Evolutionary conservation across 1,139 yeast genomes (phyloP).

Genomic region (Taiozyma sp.): DNA sequence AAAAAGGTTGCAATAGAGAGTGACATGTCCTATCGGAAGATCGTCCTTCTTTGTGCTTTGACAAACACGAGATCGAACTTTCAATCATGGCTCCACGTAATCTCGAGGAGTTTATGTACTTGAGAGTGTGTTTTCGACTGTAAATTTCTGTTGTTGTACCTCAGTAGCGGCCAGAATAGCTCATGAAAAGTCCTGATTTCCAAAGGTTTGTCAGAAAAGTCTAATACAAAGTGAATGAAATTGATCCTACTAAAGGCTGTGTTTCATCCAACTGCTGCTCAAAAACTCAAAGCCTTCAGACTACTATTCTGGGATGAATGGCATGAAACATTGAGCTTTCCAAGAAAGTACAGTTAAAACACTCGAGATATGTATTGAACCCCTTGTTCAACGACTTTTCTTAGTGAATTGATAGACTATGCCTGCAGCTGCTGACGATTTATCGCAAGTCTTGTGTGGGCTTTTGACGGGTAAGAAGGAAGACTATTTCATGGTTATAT

Average conservation of each 20-base stretch:
- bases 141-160: neutral
- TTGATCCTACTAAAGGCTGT: constrained; percentile 27
- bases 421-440: too few species aligned
- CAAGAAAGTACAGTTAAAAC: constrained; percentile 21
- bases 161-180: constrained; percentile 22
- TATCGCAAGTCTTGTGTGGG: too few species aligned
- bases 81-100: constrained; percentile 6
- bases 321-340: constrained; percentile 45
- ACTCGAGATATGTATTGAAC: too few species aligned
- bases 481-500: too few species aligned
- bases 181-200: constrained; percentile 59
- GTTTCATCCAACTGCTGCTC: constrained; percentile 45
- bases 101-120: constrained; percentile 45
- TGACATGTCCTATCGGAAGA: neutral
- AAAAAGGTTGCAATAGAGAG: neutral
- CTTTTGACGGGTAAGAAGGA: too few species aligned
- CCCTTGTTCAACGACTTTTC: too few species aligned
- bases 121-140: constrained; percentile 15
- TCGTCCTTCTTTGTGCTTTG: neutral
- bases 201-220: constrained; percentile 62
- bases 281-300: constrained; percentile 57
- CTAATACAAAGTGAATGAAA: constrained; percentile 62
- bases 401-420: too few species aligned
- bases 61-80: too few species aligned
- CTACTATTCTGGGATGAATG: constrained; percentile 61